Percentiles rank a stretch among this genome's conserved stretches.
These are phyloP conservation scores for Geranium brycei DNA, from an alignment of 345 rosid genomes.

Conservation along the genomic window DNA sequence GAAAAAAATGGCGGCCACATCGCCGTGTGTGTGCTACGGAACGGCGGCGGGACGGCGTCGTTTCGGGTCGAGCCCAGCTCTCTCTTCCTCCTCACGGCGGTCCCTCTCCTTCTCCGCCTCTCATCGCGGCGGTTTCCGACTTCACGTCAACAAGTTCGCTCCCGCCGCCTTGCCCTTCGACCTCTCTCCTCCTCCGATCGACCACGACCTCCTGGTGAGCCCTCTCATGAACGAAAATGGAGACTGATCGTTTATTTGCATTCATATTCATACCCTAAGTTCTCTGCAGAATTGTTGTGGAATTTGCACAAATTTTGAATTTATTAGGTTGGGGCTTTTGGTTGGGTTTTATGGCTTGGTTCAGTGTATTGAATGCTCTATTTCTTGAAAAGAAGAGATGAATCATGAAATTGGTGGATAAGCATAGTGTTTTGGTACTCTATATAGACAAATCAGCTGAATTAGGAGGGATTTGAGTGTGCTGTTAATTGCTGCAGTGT, in stretches of 20 bases:
- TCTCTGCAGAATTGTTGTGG: not conserved
- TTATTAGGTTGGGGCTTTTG: too few species aligned
- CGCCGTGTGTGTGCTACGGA: not conserved
- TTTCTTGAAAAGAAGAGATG: not conserved
- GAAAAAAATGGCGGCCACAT: not conserved
- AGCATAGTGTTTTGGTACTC: not conserved
- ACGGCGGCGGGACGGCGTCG: not conserved
- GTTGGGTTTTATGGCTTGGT: not conserved
- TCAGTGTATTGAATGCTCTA: not conserved
- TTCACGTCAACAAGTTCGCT: not conserved
- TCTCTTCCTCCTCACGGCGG: not conserved
- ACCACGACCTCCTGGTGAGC: conserved; percentile 60
- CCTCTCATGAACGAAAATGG: not conserved
- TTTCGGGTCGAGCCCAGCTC: not conserved
- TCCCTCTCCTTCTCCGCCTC: not conserved
- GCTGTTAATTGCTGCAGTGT: not conserved
- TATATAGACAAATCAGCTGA: not conserved
- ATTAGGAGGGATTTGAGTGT: not conserved
- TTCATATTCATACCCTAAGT: not conserved
- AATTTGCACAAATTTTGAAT: not conserved
- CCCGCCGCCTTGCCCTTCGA: conserved; percentile 42
- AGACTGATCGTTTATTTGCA: not conserved
- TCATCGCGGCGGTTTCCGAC: not conserved
- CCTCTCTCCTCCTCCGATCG: conserved; percentile 79
- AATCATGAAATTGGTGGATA: not conserved